Conservation (phyloP, 352 stramenopile genomes). For the Pythium sukuiense region DNA sequence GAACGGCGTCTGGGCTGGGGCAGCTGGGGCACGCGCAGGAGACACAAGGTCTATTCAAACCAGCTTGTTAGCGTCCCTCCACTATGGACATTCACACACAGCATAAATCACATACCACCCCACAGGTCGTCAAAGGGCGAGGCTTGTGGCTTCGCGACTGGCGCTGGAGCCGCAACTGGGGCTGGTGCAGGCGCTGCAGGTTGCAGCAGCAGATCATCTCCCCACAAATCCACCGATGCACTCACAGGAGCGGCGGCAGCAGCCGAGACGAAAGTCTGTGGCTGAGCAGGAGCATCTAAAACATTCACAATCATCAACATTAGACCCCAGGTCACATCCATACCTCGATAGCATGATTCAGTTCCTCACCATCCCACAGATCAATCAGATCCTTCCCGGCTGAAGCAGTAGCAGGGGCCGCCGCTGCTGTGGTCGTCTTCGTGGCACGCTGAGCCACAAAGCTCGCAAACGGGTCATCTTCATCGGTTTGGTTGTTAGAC, state of each 20-base stretch:
- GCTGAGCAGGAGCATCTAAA: conserved; percentile 26
- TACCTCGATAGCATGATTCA: neutral
- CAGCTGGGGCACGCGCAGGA: neutral
- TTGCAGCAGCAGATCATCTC: conserved; percentile 10
- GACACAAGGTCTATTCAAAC: conserved; percentile 2
- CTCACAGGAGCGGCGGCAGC: neutral
- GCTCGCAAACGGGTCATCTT: conserved; percentile 64
- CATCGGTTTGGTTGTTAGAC: conserved; percentile 34
- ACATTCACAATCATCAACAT: too few species aligned
- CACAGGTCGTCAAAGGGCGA: conserved; percentile 23
- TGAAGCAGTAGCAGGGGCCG: conserved; percentile 17
- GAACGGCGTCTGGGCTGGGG: conserved; percentile 1
- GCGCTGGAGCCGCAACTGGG: neutral
- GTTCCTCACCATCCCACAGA: conserved; percentile 53
- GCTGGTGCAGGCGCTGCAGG: conserved; percentile 9
- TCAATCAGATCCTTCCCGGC: conserved; percentile 56
- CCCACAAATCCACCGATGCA: conserved; percentile 22
- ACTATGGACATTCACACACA: neutral
- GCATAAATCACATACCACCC: conserved; percentile 10
- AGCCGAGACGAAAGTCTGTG: neutral
- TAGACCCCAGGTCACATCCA: neutral
- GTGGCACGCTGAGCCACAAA: conserved; percentile 57
- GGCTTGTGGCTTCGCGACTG: conserved; percentile 5
- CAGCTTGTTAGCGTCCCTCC: neutral
- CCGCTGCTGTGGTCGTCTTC: conserved; percentile 24